Base-by-base conservation (phyloP, 2,329 filamentous ascomycete genomes). In the Fusarium nelsonii region DNA sequence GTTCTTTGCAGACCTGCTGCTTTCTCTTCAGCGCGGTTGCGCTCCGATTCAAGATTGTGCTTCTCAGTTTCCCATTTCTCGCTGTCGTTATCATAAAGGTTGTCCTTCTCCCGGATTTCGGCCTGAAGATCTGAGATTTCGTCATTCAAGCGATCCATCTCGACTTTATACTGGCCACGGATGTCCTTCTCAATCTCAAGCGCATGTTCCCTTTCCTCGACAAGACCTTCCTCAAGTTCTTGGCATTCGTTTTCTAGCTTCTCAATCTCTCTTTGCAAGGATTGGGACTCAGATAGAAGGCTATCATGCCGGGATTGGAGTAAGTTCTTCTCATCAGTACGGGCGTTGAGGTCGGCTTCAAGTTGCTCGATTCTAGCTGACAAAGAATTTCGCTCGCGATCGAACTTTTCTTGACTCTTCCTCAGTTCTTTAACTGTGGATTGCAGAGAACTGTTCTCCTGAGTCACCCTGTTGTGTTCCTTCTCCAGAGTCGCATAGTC, bases 51-150 rank as follows among this genome's bases (percentile, higher is more conserved):
- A 2, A 94, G 80, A 40, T 85, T 86, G 34, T 88, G 86, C 73
- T 85, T 73, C 39, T 90, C 87, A 9, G 85, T 87, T 54, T 91
- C 89, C 91, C 91, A 93, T 72, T 89, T 88, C 67, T 93, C 91
- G 76, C 86, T 88, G 73, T 92, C 90, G 59, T 90, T 87, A 61
- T 90, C 89, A 78, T 91, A 90, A 37, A 91, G 83, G 48, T 89
- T 90, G 71, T 92, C 89, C 69, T 90, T 91, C 70, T 92, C 88
- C 69, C 88, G 86, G 33, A 92, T 84, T 67, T 91, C 87, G 20
- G 88, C 85, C 61, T 90, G 88, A 6, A 92, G 81, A 54, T 85
- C 83, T 53, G 86, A 88, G 23, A 90, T 88, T 77, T 92, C 85
- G 65, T 84, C 81, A 64, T 84, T 84, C 16, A 88, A 78, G 34